Evolutionary conservation across 768 basidiomycete species (phyloP), one percentile per base, ranked within the genome.

Genomic region (Tubosaeta sp.): DNA sequence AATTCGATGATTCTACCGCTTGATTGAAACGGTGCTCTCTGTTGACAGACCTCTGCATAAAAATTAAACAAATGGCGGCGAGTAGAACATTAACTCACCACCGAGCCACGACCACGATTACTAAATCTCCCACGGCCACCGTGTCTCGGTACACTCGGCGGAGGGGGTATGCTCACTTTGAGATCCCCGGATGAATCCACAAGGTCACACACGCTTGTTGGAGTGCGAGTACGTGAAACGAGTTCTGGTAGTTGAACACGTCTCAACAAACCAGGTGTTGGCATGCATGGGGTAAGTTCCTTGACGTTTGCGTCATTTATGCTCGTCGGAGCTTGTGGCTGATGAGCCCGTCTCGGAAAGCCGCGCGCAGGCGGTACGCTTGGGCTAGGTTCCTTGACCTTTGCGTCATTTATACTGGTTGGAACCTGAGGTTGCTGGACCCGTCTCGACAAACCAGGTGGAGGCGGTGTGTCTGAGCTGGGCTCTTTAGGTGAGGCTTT

Each of bases 11-110:
- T 24, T 53, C 44, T 0, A 12, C 46, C 6, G 2, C 19, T 3
- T 36, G 44, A 6, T 34, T 30, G 21, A 5, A 19, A 34, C 10
- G 46, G 12, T 8, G 18, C 3, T 43, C 43, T 13, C 12, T 22
- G 2, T 27, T 43, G 18, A 27, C 24, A 13, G n/a, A 46, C 44
- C 25, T 44, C 60, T 65, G 34, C n/a, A 27, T 1, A 16, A 27
- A 3, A 16, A 14, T n/a, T 49, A 25, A 6, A 13, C 1, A 16
- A 36, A 19, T 6, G 11, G 34, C 8, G 19, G 10, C 21, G 16
- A 45, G 19, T 3, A 10, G 8, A 21, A 11, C 32, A 8, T 1
- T 36, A 3, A 40, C 59, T 49, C 42, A 61, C 63, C 8, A 6
- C 41, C 1, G 19, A 19, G 44, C 5, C 6, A 38, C 22, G 32